A percentile compares a stretch with the other conserved stretches of the same genome.
These are phyloP conservation scores for Pseudotsuga menziesii DNA, from an alignment of 75 land plant genomes.

Conservation along the genomic window DNA sequence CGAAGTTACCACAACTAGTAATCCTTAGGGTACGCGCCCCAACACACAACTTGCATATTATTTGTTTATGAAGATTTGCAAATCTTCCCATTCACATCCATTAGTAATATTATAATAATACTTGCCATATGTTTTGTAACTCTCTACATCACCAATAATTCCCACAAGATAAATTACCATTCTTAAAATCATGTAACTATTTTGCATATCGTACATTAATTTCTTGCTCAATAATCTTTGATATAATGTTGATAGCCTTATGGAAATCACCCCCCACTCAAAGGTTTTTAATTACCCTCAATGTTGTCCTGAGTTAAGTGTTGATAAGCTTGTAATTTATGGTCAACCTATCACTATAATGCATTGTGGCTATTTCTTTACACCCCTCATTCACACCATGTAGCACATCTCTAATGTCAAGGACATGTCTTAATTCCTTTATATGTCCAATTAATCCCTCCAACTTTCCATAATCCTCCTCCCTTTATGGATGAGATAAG, in stretches of 20 bases:
- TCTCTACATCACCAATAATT: slow-evolving; percentile 5
- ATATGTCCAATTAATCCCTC: slow-evolving; percentile 28
- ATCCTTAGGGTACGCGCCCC: no score
- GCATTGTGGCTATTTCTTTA: slow-evolving; percentile 8
- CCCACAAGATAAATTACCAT: slow-evolving; percentile 5
- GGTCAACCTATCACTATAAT: slow-evolving; percentile 9
- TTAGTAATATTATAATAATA: neutral
- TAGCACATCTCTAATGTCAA: slow-evolving; percentile 11
- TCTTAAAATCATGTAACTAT: slow-evolving; percentile 7
- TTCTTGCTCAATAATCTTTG: neutral
- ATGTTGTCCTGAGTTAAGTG: neutral
- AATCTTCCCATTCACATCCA: no score
- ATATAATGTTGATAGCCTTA: slow-evolving; percentile 3
- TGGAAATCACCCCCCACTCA: slow-evolving; percentile 3
- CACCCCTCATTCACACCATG: neutral
- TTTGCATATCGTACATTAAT: slow-evolving; percentile 3
- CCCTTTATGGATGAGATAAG: slow-evolving; percentile 34
- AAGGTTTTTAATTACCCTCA: slow-evolving; percentile 1
- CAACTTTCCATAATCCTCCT: slow-evolving; percentile 33
- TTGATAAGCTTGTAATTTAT: neutral
- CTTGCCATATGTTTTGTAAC: neutral
- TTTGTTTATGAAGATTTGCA: no score
- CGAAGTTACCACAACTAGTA: no score
- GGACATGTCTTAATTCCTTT: slow-evolving; percentile 36
- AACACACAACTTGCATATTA: no score